Evolutionary conservation across 495 filamentous ascomycete genomes (phyloP), one percentile per base, ranked within the genome.

Genomic region (Aspergillus hancockii): DNA sequence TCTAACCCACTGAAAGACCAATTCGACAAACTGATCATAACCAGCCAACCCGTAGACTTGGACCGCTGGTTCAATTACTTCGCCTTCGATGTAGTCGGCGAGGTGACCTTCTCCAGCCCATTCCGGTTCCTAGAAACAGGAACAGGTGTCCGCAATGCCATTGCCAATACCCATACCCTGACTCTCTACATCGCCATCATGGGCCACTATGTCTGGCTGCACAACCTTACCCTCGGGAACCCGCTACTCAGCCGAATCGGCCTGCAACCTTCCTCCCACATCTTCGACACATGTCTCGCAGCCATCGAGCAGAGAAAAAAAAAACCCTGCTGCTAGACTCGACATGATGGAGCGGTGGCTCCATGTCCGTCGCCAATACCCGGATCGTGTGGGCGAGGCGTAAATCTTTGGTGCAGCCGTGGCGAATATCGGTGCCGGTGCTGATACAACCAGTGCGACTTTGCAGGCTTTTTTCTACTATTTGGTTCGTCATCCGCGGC

Each of bases 321-420:
- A 65, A n/a, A 75, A 77, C 34, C 55, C 70, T 1, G 70, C 70
- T 19, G 65, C 57, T 0, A 60, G 75, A 4, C 64, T 69, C 38
- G 79, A 82, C 52, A 79, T 79, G 69, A 67, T 82, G 54, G 64
- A 73, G 54, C 66, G 76, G 23, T 80, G 80, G 79, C 63, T 79
- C 10, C 59, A 71, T 12, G 65, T 66, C 23, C 72, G 67, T 2
- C 55, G 58, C 7, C 68, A 72, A 21, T 60, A 76, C 53, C 75
- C 74, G 0, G 75, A 79, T 25, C 66, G 68, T 8, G 75, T 82
- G 68, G 54, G 63, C 5, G 71, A 77, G 57, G 57, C 63, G 13
- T 78, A 81, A 49, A 65, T 82, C 23, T 66, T 73, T 30, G 63
- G 65, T 10, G 67, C 69, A 4, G 74, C 74, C 7, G 74, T 74